Evolutionary conservation across 148 eudicot species (phyloP), one percentile per base, ranked within the genome.

Genomic region (Silene conica): DNA sequence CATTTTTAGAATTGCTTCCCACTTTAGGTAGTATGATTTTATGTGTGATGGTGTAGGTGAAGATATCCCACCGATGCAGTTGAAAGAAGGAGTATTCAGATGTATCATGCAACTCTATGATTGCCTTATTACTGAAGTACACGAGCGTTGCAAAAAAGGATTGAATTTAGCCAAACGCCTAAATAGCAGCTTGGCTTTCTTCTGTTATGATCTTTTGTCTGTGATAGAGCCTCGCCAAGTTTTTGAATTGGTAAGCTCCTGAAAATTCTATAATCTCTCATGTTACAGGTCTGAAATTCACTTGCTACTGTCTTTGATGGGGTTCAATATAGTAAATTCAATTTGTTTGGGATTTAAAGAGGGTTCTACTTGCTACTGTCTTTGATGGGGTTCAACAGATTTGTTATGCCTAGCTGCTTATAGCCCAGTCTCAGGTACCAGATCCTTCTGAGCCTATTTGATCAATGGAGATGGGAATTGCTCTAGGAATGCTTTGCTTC

Each of bases 61-160:
- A 80, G 99, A 96, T 84, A 83, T 96, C 72, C 99, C 99, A 6
- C 99, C 99, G 16, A 96, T 96, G 92, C 99, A 92, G 71, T 87
- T 96, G 84, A 96, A 90, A 83, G 99, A 96, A 81, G 90, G 97
- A 66, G 97, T 96, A 8, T 96, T 96, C 82, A 92, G 99, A 83
- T 92, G 97, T 80, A 86, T 92, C 25, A 83, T 85, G 86, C 99
- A 96, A 75, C 85, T 96, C 56, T 96, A 89, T 78, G 99, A 96
- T 84, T 96, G 99, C 79, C 97, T 96, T 78, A 77, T 96, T 76
- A 92, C 99, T 50, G 99, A 96, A 90, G 99, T 96, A 56, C 99
- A 96, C 67, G 99, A 96, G 82, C 97, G 99, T 63, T 96, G 97
- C 90, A 96, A 96, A 79, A 96, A 90, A 76, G 97, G 99, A 59